Evolutionary conservation across 805 yeast species (phyloP).

Genomic region (Teunomyces stri): DNA sequence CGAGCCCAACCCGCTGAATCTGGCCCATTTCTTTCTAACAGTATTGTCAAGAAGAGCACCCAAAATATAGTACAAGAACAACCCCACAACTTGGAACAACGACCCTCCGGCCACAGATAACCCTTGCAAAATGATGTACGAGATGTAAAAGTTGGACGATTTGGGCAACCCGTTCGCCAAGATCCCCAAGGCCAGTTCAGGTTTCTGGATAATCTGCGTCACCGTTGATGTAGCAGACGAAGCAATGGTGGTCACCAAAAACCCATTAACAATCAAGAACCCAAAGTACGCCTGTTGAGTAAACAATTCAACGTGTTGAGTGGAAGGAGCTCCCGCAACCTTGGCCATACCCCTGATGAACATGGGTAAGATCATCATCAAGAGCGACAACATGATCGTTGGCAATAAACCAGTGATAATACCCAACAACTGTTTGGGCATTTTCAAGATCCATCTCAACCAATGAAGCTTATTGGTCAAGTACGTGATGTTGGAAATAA

Average conservation of each 20-base stretch:
- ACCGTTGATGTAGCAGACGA: conserved; percentile 83
- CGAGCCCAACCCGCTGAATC: conserved; percentile 54
- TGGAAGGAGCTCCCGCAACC: conserved; percentile 67
- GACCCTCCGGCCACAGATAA: conserved; percentile 73
- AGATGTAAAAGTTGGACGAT: conserved; percentile 86
- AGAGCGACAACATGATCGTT: conserved; percentile 70
- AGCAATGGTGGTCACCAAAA: conserved; percentile 77
- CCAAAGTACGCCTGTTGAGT: conserved; percentile 89
- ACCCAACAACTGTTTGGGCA: conserved; percentile 74
- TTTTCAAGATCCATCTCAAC: conserved; percentile 68
- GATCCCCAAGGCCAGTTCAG: conserved; percentile 67
- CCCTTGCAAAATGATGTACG: conserved; percentile 80
- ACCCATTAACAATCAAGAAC: conserved; percentile 87
- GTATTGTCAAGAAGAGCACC: conserved; percentile 60
- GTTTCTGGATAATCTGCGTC: conserved; percentile 62
- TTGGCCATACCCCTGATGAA: conserved; percentile 76
- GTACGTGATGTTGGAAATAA: conserved; percentile 79
- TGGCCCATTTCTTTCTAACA: conserved; percentile 61
- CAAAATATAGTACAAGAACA: conserved; percentile 57
- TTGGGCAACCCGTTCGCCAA: conserved; percentile 79
- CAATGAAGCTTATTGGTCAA: conserved; percentile 71
- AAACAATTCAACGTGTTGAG: conserved; percentile 71
- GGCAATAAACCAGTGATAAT: conserved; percentile 86
- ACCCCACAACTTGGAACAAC: conserved; percentile 64
- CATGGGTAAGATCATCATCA: conserved; percentile 86